Conservation (phyloP, 495 filamentous ascomycete genomes). For the Penicillium diatomitis region DNA sequence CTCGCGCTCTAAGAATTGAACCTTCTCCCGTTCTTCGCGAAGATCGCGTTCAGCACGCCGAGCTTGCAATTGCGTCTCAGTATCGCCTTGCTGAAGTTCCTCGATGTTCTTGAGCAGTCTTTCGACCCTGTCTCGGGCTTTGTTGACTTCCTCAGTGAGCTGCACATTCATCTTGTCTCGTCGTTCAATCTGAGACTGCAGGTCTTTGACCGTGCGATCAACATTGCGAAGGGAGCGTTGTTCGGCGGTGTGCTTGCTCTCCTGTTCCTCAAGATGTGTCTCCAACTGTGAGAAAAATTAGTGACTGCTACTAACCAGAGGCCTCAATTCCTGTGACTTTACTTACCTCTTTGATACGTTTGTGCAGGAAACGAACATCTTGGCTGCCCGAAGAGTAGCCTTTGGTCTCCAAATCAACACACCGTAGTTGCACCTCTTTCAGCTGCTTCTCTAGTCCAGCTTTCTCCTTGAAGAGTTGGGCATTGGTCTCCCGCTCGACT, state of each 20-base stretch:
- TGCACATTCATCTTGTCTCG: conserved; percentile 76
- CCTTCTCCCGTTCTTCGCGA: conserved; percentile 80
- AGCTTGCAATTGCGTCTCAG: conserved; percentile 64
- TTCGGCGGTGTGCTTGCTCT: conserved; percentile 64
- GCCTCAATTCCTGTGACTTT: no score
- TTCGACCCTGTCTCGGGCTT: conserved; percentile 80
- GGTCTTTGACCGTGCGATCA: conserved; percentile 88
- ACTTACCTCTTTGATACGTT: conserved; percentile 88
- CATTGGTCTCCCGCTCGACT: conserved; percentile 77
- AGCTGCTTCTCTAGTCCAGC: conserved; percentile 79
- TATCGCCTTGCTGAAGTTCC: conserved; percentile 81
- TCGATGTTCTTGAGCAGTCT: conserved; percentile 85
- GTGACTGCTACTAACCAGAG: not conserved
- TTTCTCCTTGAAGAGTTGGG: conserved; percentile 85
- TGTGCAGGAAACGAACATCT: conserved; percentile 90
- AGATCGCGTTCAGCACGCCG: conserved; percentile 84
- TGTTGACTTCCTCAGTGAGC: conserved; percentile 70
- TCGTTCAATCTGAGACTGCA: conserved; percentile 86
- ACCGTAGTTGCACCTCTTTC: conserved; percentile 82
- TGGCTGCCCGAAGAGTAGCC: conserved; percentile 89
- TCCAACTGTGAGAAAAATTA: conserved; percentile 59
- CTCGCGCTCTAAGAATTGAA: conserved; percentile 75
- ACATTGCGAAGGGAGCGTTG: conserved; percentile 85
- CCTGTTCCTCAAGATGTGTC: conserved; percentile 78
- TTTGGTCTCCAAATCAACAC: conserved; percentile 94